A percentile compares a stretch with the other conserved stretches of the same genome.
Conservation (phyloP, 2,329 filamentous ascomycete species). For the Cladosporium sp. region DNA sequence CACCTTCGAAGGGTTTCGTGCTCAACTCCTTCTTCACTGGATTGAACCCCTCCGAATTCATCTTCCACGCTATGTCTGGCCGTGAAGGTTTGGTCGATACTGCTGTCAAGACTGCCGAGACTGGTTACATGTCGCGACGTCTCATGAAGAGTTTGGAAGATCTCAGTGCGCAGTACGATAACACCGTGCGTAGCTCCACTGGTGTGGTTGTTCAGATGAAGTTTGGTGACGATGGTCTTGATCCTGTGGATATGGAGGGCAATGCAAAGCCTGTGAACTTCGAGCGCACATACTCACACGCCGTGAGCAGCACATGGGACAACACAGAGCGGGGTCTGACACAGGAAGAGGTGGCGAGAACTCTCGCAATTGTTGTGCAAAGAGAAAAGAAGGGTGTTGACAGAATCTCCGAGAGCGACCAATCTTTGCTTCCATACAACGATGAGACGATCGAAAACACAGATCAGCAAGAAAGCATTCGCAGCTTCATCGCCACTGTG, state of each 20-base stretch:
- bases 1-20: slow-evolving; percentile 95
- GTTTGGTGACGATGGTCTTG: slow-evolving; percentile 91
- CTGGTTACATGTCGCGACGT: slow-evolving; percentile 96
- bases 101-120: slow-evolving; percentile 97
- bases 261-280: slow-evolving; percentile 90
- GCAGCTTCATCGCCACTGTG: slow-evolving; percentile 77
- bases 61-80: slow-evolving; percentile 97
- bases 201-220: slow-evolving; percentile 93
- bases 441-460: slow-evolving; percentile 30
- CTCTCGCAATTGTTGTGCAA: slow-evolving; percentile 64
- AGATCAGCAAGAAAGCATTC: slow-evolving; percentile 64
- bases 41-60: slow-evolving; percentile 82
- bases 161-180: slow-evolving; percentile 86
- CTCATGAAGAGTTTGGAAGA: slow-evolving; percentile 98
- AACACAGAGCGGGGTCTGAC: slow-evolving; percentile 70
- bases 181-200: slow-evolving; percentile 87
- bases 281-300: slow-evolving; percentile 81
- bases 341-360: slow-evolving; percentile 66
- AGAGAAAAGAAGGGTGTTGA: slow-evolving; percentile 15
- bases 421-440: slow-evolving; percentile 12
- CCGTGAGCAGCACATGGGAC: slow-evolving; percentile 70
- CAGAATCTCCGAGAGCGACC: slow-evolving; percentile 12
- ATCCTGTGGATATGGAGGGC: slow-evolving; percentile 97
- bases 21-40: slow-evolving; percentile 96
- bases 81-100: slow-evolving; percentile 98